Evolutionary conservation across 371 early-diverging fungal species (phyloP), one percentile per base, ranked within the genome.

Genomic region (Mortierella sp.): DNA sequence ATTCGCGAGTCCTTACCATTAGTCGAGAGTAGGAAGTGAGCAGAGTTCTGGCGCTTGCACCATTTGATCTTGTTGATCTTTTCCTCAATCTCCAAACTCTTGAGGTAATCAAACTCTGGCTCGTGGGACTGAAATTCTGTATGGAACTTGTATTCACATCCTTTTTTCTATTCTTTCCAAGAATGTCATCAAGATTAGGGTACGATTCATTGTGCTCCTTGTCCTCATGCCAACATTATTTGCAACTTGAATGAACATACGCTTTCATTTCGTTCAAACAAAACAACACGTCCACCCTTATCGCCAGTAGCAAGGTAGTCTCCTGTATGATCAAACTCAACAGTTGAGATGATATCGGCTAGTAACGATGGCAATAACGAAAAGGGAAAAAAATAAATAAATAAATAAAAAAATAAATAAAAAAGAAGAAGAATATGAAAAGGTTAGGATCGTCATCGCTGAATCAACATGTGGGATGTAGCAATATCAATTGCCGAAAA

Each of bases 71-170:
- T 96, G 86, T 98, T 98, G 86, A 99, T 99, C 86, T 99, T 98
- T 81, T 99, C 99, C 84, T 98, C 97, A 69, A 99, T 99, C 84
- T 99, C 99, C 84, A 99, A 90, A 89, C 96, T 97, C 89, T 99
- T 99, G 67, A 99, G 91, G 85, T 99, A 99, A 87, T 99, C 99
- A 82, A 99, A 99, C 89, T 98, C 99, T 41, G 99, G 96, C 84
- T 98, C 97, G 88, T 99, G 99, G 65, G 98, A 98, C 84, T 99
- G 99, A 80, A 99, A 99, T 86, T 99, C 99, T 53, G 99, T 98
- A 79, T 96, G 96, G 83, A 99, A 98, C 87, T 96, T 96, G 92
- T 98, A 99, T 84, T 98, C 99, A 86, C 98, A 98, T n/a, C 95
- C 94, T 85, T 97, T 96, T 89, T 98, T 99, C 98, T 61, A 41